phyloP scores from a whole-genome alignment of 306 rosid genomes.

The Quercus wislizeni region DNA sequence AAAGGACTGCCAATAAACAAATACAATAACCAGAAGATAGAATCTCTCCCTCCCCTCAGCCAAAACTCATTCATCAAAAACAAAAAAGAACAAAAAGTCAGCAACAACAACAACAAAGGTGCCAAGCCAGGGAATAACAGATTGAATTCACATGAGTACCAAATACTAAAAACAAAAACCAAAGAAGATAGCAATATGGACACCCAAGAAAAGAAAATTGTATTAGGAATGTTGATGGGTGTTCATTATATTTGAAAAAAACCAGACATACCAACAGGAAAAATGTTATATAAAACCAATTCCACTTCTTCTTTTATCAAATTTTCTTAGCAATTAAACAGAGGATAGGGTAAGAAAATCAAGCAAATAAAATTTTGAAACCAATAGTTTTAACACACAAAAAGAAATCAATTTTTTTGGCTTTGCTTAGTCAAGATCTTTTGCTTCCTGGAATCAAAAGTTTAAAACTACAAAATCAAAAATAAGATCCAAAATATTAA shows the following conservation, averaged over 20 bases:
- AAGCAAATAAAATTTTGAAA: neutral
- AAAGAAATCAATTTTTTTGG: neutral
- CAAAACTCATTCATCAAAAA: neutral
- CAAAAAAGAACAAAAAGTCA: neutral
- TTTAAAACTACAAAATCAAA: neutral
- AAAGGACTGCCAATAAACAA: neutral
- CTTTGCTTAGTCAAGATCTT: constrained; percentile 1
- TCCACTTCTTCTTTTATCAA: neutral
- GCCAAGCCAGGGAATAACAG: neutral
- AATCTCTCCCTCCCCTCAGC: too few species aligned
- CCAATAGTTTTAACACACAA: neutral
- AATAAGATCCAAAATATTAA: constrained; percentile 15
- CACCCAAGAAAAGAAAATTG: neutral
- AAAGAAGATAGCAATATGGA: neutral
- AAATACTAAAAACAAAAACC: neutral
- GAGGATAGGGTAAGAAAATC: neutral
- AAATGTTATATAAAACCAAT: neutral
- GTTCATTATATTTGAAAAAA: neutral
- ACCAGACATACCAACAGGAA: neutral
- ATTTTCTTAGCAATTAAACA: neutral
- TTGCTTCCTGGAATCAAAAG: neutral
- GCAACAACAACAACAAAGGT: neutral
- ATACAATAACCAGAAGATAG: neutral
- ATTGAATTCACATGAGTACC: neutral
- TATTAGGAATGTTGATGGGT: neutral